Evolutionary conservation across 2,329 filamentous ascomycete genomes (phyloP).

Genomic region (Arthrobotrys iridis): DNA sequence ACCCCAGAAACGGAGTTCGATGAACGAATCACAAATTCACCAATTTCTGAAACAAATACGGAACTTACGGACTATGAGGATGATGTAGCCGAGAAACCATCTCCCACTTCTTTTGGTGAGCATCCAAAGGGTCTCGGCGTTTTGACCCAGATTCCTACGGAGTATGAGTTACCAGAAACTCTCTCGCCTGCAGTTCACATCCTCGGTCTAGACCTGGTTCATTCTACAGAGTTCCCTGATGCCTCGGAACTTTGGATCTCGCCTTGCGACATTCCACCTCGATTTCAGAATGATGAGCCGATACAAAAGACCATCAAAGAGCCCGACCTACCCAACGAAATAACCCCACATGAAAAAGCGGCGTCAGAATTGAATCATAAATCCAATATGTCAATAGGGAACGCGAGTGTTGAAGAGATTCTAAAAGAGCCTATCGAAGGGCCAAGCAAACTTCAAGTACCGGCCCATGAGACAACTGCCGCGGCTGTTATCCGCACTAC

Average conservation of each 20-base stretch:
- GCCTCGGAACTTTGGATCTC: not conserved
- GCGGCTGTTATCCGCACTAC: not conserved
- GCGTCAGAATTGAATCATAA: too few relatives aligned
- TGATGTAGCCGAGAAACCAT: not conserved
- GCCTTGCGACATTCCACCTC: not conserved
- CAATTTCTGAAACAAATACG: not conserved
- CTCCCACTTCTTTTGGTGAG: not conserved
- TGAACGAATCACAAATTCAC: not conserved
- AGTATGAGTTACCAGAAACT: not conserved
- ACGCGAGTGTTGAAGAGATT: too few relatives aligned
- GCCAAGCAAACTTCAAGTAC: too few relatives aligned
- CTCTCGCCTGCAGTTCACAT: not conserved
- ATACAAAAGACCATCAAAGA: not conserved
- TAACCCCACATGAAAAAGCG: too few relatives aligned
- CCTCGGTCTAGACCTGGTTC: not conserved
- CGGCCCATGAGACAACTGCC: too few relatives aligned
- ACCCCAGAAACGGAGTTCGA: not conserved
- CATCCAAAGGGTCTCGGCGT: not conserved
- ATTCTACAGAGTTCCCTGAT: not conserved
- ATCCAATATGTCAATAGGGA: too few relatives aligned
- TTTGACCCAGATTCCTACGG: not conserved
- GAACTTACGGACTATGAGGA: not conserved
- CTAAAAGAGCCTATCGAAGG: too few relatives aligned
- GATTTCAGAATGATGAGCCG: not conserved
- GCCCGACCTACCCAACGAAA: too few relatives aligned